Percentiles rank a stretch among this genome's conserved stretches.
These are phyloP conservation scores for Radiomyces spectabilis DNA, from an alignment of 192 early-diverging fungal genomes.

Conservation along the genomic window DNA sequence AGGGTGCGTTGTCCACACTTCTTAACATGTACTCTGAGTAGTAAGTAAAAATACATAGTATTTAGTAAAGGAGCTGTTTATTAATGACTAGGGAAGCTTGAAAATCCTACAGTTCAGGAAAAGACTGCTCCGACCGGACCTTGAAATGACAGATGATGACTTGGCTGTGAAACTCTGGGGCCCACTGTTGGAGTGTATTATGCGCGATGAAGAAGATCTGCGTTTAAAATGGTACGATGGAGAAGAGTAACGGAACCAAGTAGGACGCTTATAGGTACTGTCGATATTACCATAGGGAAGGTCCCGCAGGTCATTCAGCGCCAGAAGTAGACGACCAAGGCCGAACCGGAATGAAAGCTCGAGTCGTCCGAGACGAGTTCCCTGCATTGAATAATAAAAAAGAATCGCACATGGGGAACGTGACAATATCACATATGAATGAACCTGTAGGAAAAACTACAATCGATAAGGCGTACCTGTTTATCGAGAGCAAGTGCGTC, in stretches of 20 bases:
- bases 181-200: background rate
- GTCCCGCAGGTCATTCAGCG: background rate
- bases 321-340: background rate
- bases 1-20: background rate
- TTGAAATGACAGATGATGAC: slow-evolving; percentile 1
- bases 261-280: background rate
- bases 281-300: background rate
- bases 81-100: background rate
- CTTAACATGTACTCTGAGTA: background rate
- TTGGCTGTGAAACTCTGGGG: slow-evolving; percentile 2
- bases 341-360: background rate
- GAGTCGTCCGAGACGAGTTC: background rate
- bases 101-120: background rate
- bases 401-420: background rate
- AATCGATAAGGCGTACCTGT: background rate
- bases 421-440: background rate
- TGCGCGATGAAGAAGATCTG: slow-evolving; percentile 2
- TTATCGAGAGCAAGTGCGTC: background rate
- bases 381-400: too few relatives aligned
- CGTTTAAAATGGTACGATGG: background rate
- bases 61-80: background rate
- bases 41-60: background rate
- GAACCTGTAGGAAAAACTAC: background rate
- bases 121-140: background rate
- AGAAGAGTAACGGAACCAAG: background rate